Evolutionary conservation across 768 basidiomycete species (phyloP).

Genomic region (Russula sp.): DNA sequence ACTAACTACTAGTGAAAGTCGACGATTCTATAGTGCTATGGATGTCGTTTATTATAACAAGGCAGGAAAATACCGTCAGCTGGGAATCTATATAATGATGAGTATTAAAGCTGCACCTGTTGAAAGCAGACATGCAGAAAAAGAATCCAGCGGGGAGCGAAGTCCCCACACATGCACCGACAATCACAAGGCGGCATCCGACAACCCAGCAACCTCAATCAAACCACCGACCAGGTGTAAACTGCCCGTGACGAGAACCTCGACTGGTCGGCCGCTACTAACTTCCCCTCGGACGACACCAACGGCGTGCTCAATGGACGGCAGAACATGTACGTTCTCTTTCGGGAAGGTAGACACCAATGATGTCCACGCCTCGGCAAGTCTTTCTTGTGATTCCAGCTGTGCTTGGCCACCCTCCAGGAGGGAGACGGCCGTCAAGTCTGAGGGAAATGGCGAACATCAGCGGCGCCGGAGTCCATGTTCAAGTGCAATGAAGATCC

Average conservation of each 20-base stretch:
- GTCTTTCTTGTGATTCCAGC: conserved; percentile 67
- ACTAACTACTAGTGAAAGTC: neutral
- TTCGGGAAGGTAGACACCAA: conserved; percentile 55
- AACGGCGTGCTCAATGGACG: conserved; percentile 89
- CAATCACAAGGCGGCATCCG: conserved; percentile 53
- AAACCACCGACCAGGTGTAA: conserved; percentile 91
- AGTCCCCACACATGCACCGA: neutral
- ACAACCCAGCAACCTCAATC: conserved; percentile 82
- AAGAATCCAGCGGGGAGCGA: neutral
- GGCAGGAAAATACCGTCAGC: too few species aligned
- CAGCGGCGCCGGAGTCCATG: neutral
- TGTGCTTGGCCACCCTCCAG: conserved; percentile 40
- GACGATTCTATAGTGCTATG: neutral
- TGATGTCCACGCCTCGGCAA: conserved; percentile 64
- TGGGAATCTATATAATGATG: neutral
- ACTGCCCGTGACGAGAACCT: conserved; percentile 88
- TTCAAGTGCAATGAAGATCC: neutral
- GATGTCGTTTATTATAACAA: neutral
- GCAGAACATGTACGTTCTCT: conserved; percentile 65
- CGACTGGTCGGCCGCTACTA: conserved; percentile 28
- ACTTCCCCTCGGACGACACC: conserved; percentile 43
- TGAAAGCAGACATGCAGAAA: conserved; percentile 28
- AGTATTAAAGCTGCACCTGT: conserved; percentile 25
- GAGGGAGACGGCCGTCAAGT: conserved; percentile 67
- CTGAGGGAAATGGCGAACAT: conserved; percentile 35